These are phyloP conservation scores for Nevesoporus exiguus DNA, from an alignment of 768 basidiomycete species.

Conservation along the genomic window DNA sequence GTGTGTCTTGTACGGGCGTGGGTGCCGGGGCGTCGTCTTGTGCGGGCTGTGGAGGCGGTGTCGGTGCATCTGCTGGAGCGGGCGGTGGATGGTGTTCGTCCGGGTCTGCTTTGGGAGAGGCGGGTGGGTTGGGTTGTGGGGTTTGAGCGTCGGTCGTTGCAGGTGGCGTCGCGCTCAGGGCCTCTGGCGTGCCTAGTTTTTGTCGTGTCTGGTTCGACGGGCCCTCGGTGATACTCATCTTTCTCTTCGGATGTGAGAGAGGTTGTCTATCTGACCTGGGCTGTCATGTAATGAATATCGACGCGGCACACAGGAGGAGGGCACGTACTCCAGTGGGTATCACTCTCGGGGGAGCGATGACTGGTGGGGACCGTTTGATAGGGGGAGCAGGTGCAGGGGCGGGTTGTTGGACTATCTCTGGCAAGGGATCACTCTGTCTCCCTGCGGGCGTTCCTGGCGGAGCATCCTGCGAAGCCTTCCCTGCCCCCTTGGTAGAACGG, in stretches of 20 bases:
- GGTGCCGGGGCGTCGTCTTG: background rate
- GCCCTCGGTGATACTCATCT: background rate
- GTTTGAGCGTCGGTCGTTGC: background rate
- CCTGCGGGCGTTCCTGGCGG: background rate
- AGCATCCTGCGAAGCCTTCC: slow-evolving; percentile 2
- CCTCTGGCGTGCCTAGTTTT: slow-evolving; percentile 8
- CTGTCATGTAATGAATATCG: slow-evolving; percentile 2
- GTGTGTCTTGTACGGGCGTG: no score
- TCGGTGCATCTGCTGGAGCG: background rate
- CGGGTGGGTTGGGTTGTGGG: background rate
- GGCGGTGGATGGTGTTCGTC: background rate
- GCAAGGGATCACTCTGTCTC: background rate
- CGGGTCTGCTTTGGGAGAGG: background rate
- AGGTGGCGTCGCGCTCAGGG: background rate
- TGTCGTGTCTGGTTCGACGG: slow-evolving; percentile 11
- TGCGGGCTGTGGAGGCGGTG: background rate
- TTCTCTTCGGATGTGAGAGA: slow-evolving; percentile 11
- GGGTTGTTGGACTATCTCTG: background rate
- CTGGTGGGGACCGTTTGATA: background rate
- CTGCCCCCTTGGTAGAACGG: slow-evolving; percentile 6
- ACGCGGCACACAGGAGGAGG: background rate
- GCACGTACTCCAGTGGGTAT: slow-evolving; percentile 14
- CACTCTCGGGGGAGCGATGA: background rate
- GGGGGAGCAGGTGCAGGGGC: background rate
- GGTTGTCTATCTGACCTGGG: slow-evolving; percentile 14